These are phyloP conservation scores for Symbiodinium pilosum DNA, from an alignment of 73 alveolate genomes.

Conservation along the genomic window DNA sequence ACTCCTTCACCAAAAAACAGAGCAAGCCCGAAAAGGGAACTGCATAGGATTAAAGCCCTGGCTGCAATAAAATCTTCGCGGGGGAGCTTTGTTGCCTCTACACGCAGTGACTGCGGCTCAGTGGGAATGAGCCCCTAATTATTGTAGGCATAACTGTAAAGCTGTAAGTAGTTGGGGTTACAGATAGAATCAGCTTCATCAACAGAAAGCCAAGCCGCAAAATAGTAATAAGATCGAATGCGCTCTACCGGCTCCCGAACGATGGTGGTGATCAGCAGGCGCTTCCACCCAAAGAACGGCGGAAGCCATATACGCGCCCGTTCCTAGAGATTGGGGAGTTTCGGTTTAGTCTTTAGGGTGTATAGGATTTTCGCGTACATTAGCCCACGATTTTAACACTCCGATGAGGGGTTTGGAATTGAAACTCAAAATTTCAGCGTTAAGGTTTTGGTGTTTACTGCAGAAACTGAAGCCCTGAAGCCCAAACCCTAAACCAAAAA, in stretches of 20 bases:
- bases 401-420: background rate
- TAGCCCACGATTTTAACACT: background rate
- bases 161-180: too few relatives aligned
- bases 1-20: too few relatives aligned
- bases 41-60: too few relatives aligned
- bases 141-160: too few relatives aligned
- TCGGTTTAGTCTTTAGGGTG: background rate
- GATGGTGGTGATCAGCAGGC: background rate
- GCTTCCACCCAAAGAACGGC: background rate
- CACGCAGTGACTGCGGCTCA: too few relatives aligned
- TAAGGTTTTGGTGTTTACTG: background rate
- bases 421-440: background rate
- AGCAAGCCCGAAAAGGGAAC: too few relatives aligned
- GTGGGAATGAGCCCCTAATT: too few relatives aligned
- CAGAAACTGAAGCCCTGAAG: background rate
- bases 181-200: too few relatives aligned
- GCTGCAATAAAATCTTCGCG: too few relatives aligned
- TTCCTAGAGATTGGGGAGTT: background rate
- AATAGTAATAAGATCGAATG: background rate
- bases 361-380: background rate
- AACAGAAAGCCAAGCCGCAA: background rate
- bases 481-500: background rate
- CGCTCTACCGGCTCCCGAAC: slow-evolving; percentile 6
- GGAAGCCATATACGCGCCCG: background rate
- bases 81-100: too few relatives aligned